These are phyloP conservation scores for Pseudonitzschia delicatissima DNA, from an alignment of 108 stramenopile genomes.

Conservation along the genomic window DNA sequence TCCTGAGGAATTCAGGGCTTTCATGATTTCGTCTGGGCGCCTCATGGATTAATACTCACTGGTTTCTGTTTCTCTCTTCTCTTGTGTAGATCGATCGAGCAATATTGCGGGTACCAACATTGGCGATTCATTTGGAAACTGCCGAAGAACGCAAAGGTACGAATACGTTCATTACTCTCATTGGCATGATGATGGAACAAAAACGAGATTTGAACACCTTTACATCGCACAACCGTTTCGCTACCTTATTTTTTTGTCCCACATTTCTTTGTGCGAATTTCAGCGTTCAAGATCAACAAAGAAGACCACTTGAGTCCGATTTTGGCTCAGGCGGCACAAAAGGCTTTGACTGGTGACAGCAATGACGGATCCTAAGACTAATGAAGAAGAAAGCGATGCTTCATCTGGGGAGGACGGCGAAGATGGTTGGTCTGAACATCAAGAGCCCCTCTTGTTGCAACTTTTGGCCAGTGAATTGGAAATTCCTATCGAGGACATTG, in stretches of 20 bases:
- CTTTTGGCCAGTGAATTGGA: conserved; percentile 71
- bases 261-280: not conserved
- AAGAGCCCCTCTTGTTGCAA: conserved; percentile 80
- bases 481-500: conserved; percentile 58
- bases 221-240: no score
- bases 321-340: conserved; percentile 79
- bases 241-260: no score
- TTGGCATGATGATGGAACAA: conserved; percentile 4
- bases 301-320: conserved; percentile 93
- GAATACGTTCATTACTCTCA: conserved; percentile 22
- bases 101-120: conserved; percentile 86
- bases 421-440: conserved; percentile 73
- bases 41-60: not conserved
- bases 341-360: conserved; percentile 45
- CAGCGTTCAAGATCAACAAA: conserved; percentile 85
- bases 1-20: no score
- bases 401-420: conserved; percentile 20
- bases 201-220: no score
- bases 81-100: conserved; percentile 56
- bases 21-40: no score
- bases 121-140: conserved; percentile 94
- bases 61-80: not conserved
- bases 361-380: conserved; percentile 20
- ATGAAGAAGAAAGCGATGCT: conserved; percentile 18
- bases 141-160: conserved; percentile 69